Base-by-base conservation (phyloP, 768 basidiomycete species). In the Boletus subparvulus region DNA sequence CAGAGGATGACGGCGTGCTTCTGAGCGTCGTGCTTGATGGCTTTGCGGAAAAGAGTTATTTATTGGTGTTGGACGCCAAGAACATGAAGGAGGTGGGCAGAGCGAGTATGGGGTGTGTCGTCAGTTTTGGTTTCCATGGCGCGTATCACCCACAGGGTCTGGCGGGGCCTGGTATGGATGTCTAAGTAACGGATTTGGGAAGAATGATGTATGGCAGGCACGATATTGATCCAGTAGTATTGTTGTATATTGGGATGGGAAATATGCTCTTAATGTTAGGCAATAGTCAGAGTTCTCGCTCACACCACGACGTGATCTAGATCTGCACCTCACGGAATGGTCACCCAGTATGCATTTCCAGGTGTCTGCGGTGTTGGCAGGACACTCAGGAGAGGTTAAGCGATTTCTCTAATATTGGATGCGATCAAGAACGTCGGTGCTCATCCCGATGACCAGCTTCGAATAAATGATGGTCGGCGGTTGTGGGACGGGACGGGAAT, bases 101-200 rank as follows among this genome's bases (percentile, higher is more conserved):
- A 45, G 75, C 75, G 21, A 72, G 73, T 44, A 66, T 76, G 65
- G 65, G 64, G 7, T 62, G 60, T 42, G 58, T 54, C 21, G 72
- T 74, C 3, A 64, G 73, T 2, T 68, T 77, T 55, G 74, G 74
- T 21, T 77, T 76, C 57, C 75, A 76, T 58, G 75, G 75, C 26
- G 52, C 45, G n/a, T 71, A 69, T 54, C 53, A 40, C 30, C 39
- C 68, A 1, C 51, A 57, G 14, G 52, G 5, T 8, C 0, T 43
- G 26, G 17, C 16, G 3, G 64, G 61, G 1, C 61, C 64, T 6
- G 59, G 68, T 26, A 65, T 56, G 40, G 64, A 68, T 54, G 37
- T 62, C 46, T 70, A 40, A 63, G 54, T 8, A 65, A n/a, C 19
- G 24, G 2, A 19, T 9, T 28, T 33, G 1, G 19, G 17, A 17